phyloP scores from a whole-genome alignment of 2,329 filamentous ascomycete species.

The Fusarium decemcellulare region DNA sequence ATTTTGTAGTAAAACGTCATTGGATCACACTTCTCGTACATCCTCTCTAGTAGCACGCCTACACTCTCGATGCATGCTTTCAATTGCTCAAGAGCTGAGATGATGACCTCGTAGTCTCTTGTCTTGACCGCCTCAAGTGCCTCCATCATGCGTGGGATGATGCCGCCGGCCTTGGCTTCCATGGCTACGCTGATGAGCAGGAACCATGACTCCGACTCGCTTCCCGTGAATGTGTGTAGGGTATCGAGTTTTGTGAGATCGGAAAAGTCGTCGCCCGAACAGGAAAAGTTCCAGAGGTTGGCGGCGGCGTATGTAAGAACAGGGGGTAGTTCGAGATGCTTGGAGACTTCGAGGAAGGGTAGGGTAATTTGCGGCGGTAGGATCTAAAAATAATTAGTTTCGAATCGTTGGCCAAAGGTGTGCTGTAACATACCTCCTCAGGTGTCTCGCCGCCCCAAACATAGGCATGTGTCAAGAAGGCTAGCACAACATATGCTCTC shows the following conservation, averaged over 20 bases:
- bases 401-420: rapidly evolving
- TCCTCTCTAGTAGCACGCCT: constrained; percentile 77
- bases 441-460: constrained; percentile 89
- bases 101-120: constrained; percentile 73
- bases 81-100: constrained; percentile 74
- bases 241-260: constrained; percentile 78
- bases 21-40: constrained; percentile 92
- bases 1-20: constrained; percentile 92
- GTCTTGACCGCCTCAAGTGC: constrained; percentile 79
- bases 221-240: constrained; percentile 89
- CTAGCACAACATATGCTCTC: constrained; percentile 83
- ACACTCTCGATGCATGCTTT: constrained; percentile 78
- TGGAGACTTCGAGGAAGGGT: constrained; percentile 80
- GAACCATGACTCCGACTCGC: constrained; percentile 94
- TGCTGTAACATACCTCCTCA: constrained; percentile 69
- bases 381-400: constrained; percentile 55
- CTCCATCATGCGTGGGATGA: constrained; percentile 82
- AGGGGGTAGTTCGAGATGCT: constrained; percentile 84
- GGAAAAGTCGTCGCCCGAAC: constrained; percentile 67
- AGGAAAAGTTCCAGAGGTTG: constrained; percentile 91
- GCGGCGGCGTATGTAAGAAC: constrained; percentile 92
- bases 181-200: constrained; percentile 91
- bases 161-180: constrained; percentile 82
- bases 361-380: constrained; percentile 83
- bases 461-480: constrained; percentile 87